Percentiles rank a stretch among this genome's conserved stretches.
phyloP scores from a whole-genome alignment of 202 grass and related monocot genomes.

The Musa balbisiana region DNA sequence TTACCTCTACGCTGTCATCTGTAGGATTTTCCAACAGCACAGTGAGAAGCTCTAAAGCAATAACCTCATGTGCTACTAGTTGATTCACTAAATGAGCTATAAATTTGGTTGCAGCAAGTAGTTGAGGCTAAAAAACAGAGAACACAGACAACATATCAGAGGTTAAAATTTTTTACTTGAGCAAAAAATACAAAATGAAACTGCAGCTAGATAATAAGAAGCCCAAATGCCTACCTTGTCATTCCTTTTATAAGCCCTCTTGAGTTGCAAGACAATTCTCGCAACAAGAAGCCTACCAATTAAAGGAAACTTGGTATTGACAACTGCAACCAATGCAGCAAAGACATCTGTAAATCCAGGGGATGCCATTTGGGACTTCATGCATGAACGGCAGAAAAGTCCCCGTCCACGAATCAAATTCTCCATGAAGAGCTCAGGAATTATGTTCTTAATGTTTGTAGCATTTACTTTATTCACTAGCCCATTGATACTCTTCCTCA shows the following conservation, averaged over 20 bases:
- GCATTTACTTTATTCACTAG: constrained; percentile 88
- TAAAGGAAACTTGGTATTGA: constrained; percentile 90
- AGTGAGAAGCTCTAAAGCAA: constrained; percentile 86
- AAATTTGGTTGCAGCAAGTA: constrained; percentile 89
- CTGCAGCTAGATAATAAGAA: neutral
- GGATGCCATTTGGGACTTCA: constrained; percentile 91
- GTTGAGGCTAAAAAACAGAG: constrained; percentile 59
- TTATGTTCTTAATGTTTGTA: constrained; percentile 90
- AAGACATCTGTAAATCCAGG: constrained; percentile 90
- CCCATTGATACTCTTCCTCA: constrained; percentile 90
- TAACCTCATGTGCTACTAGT: constrained; percentile 69
- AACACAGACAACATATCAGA: constrained; percentile 13
- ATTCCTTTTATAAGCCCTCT: constrained; percentile 88
- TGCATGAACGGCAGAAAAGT: constrained; percentile 85
- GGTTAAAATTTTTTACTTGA: neutral
- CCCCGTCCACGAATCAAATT: constrained; percentile 80
- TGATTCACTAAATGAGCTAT: constrained; percentile 97
- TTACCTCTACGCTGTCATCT: constrained; percentile 90
- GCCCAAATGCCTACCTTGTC: constrained; percentile 52
- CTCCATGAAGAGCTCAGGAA: constrained; percentile 70
- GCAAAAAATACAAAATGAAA: neutral
- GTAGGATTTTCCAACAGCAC: constrained; percentile 81
- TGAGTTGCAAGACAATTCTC: constrained; percentile 78
- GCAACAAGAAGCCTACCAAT: constrained; percentile 59
- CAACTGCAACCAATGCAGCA: constrained; percentile 61